Evolutionary conservation across 2,329 filamentous ascomycete species (phyloP).

Genomic region (Thermoascus crustaceus): DNA sequence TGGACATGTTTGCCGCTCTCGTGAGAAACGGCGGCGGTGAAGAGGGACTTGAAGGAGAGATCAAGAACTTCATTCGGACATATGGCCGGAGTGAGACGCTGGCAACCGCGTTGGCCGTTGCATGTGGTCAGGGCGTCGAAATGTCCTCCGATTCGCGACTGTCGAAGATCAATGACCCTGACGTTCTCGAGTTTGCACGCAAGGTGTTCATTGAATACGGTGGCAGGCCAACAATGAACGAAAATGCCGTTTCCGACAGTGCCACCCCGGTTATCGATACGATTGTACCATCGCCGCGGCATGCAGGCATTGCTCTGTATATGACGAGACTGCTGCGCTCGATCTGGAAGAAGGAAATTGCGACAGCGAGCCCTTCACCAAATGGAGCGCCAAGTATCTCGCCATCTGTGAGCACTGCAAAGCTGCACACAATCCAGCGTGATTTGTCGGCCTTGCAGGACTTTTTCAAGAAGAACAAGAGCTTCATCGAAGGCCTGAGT

Average conservation of each 20-base stretch:
- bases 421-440: conserved; percentile 69
- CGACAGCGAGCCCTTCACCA: conserved; percentile 47
- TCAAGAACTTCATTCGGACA: conserved; percentile 72
- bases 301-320: conserved; percentile 81
- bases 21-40: conserved; percentile 61
- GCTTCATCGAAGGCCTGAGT: conserved; percentile 87
- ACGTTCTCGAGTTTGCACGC: conserved; percentile 75
- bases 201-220: conserved; percentile 88
- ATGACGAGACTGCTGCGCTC: conserved; percentile 79
- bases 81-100: conserved; percentile 88
- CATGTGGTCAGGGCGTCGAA: conserved; percentile 86
- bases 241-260: conserved; percentile 59
- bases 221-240: conserved; percentile 74
- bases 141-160: conserved; percentile 62
- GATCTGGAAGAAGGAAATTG: conserved; percentile 75
- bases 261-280: conserved; percentile 64
- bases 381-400: conserved; percentile 55
- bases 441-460: conserved; percentile 68
- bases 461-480: conserved; percentile 81
- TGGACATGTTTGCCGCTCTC: conserved; percentile 83
- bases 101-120: conserved; percentile 84
- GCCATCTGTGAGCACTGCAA: conserved; percentile 58
- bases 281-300: conserved; percentile 78
- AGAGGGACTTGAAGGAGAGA: conserved; percentile 71
- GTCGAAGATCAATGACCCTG: conserved; percentile 67